Conservation (phyloP, 2,329 filamentous ascomycete genomes). For the Atkinsonella texensis region DNA sequence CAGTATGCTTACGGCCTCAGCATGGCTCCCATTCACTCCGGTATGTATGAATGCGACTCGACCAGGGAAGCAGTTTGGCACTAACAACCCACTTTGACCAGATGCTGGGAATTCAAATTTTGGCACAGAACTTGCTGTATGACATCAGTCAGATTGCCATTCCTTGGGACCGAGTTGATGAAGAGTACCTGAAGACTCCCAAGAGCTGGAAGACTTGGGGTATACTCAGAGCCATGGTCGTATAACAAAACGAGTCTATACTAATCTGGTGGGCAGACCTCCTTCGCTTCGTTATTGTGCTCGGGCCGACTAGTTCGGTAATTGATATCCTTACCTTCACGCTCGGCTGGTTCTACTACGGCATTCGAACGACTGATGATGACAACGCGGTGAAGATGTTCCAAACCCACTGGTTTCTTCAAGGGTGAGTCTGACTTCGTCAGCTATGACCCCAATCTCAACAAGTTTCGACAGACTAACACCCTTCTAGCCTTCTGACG, state of each 20-base stretch:
- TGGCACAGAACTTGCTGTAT: constrained; percentile 18
- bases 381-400: constrained; percentile 8
- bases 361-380: constrained; percentile 9
- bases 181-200: constrained; percentile 15
- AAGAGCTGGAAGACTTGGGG: constrained; percentile 15
- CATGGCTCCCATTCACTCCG: constrained; percentile 17
- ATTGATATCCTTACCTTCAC: constrained; percentile 15
- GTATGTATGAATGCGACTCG: neutral
- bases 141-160: constrained; percentile 19
- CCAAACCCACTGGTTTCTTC: constrained; percentile 18
- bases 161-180: constrained; percentile 17
- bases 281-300: constrained; percentile 16
- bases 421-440: constrained; percentile 9
- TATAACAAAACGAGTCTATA: neutral
- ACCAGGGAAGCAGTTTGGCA: neutral
- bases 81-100: neutral
- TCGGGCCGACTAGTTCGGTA: constrained; percentile 17
- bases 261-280: constrained; percentile 10
- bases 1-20: constrained; percentile 15
- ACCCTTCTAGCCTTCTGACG: constrained; percentile 11
- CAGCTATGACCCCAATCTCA: too few species aligned
- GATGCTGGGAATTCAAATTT: constrained; percentile 16
- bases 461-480: neutral
- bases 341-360: constrained; percentile 15
- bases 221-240: neutral